These are phyloP conservation scores for Theobroma cacao DNA, from an alignment of 345 rosid species.

Conservation along the genomic window DNA sequence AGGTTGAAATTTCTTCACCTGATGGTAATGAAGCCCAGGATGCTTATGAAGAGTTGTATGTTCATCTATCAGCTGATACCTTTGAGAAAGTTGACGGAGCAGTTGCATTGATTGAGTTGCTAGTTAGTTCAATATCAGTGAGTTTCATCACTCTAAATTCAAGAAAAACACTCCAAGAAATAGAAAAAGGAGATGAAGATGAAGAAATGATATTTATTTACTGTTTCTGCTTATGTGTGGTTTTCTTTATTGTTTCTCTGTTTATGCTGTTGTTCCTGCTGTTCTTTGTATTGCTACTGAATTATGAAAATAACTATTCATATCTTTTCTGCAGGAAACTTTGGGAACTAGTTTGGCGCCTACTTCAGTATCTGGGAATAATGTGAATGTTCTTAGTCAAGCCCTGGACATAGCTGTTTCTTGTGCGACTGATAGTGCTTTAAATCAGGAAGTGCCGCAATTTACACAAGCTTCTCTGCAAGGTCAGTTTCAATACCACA, in stretches of 20 bases:
- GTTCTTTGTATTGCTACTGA: background rate
- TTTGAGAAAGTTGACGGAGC: constrained; percentile 92
- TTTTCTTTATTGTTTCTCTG: background rate
- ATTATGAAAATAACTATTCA: background rate
- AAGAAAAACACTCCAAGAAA: background rate
- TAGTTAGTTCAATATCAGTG: constrained; percentile 76
- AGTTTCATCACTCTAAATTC: constrained; percentile 33
- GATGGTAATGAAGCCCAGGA: constrained; percentile 44
- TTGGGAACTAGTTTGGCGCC: constrained; percentile 38
- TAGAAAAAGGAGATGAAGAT: background rate
- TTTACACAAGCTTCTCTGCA: constrained; percentile 39
- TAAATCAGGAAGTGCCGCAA: constrained; percentile 34
- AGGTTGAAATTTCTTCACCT: constrained; percentile 77
- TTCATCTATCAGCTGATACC: constrained; percentile 75
- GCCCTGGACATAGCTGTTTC: constrained; percentile 26
- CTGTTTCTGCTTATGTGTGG: background rate
- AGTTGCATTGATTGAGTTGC: constrained; percentile 71
- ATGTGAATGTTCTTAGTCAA: constrained; percentile 33
- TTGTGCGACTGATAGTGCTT: constrained; percentile 10
- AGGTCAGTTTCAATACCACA: constrained; percentile 50
- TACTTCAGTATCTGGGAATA: constrained; percentile 37
- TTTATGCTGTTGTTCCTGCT: background rate
- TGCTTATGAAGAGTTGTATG: constrained; percentile 58
- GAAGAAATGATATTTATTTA: background rate
- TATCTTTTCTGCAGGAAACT: constrained; percentile 54